phyloP scores from a whole-genome alignment of 495 filamentous ascomycete genomes.

The Lophiotrema nucula region DNA sequence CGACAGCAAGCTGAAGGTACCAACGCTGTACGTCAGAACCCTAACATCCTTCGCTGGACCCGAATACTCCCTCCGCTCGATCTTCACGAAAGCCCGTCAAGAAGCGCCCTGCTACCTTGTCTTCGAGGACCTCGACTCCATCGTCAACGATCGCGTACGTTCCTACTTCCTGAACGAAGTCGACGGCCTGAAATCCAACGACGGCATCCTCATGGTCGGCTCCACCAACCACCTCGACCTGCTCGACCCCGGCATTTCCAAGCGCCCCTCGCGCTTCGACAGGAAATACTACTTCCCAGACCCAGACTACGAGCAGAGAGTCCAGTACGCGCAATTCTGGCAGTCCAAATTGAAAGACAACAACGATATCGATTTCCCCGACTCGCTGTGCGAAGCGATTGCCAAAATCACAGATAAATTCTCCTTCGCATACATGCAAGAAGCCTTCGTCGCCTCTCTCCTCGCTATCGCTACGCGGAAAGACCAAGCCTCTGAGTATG shows the following conservation, averaged over 20 bases:
- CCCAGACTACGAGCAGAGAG: conserved; percentile 36
- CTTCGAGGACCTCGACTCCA: conserved; percentile 46
- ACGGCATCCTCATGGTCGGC: conserved; percentile 47
- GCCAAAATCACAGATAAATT: conserved; percentile 44
- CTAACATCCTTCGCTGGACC: conserved; percentile 37
- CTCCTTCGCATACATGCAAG: conserved; percentile 46
- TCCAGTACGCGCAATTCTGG: conserved; percentile 42
- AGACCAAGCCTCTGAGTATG: conserved; percentile 3
- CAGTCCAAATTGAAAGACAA: conserved; percentile 41
- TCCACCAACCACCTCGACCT: conserved; percentile 45
- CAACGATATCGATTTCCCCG: conserved; percentile 42
- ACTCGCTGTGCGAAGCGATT: conserved; percentile 38
- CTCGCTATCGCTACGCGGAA: conserved; percentile 37
- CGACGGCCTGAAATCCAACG: conserved; percentile 43
- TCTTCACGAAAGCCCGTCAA: conserved; percentile 42
- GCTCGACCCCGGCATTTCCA: conserved; percentile 44
- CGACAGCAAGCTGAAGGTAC: conserved; percentile 34
- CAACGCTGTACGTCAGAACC: conserved; percentile 43
- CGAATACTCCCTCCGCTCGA: conserved; percentile 37
- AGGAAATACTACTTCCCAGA: conserved; percentile 44
- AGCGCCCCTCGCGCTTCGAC: conserved; percentile 44
- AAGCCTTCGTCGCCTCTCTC: conserved; percentile 42
- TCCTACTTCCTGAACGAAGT: conserved; percentile 46
- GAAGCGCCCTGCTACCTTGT: conserved; percentile 45
- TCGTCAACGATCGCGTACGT: conserved; percentile 41